Evolutionary conservation across 352 stramenopile species (phyloP).

Genomic region (Phytophthora nicotianae): DNA sequence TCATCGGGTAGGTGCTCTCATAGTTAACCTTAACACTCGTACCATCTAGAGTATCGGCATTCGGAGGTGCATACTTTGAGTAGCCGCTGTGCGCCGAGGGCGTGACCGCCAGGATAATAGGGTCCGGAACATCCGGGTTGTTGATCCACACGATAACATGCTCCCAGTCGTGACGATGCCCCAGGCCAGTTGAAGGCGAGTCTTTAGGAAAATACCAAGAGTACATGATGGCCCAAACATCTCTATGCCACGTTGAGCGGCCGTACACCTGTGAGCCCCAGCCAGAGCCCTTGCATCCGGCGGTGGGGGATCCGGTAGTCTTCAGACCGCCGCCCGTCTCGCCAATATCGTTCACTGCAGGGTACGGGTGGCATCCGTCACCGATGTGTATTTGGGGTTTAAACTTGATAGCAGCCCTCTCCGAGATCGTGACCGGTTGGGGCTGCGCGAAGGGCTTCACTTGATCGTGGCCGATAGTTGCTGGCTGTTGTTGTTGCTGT

Average conservation of each 20-base stretch:
- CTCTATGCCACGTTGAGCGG: conserved; percentile 16
- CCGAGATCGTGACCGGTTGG: conserved; percentile 6
- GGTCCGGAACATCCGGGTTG: too few species aligned
- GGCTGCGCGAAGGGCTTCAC: conserved; percentile 10
- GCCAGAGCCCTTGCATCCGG: conserved; percentile 28
- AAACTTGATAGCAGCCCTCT: conserved; percentile 9
- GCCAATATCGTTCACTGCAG: conserved; percentile 30
- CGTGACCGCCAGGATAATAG: too few species aligned
- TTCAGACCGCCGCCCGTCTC: conserved; percentile 20
- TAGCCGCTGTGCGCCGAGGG: too few species aligned
- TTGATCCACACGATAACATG: too few species aligned
- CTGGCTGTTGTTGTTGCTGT: background rate
- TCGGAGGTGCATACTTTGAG: too few species aligned
- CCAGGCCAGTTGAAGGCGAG: conserved; percentile 27
- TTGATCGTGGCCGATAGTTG: conserved; percentile 17
- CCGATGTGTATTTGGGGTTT: background rate
- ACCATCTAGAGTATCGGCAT: too few species aligned
- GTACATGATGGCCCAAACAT: background rate
- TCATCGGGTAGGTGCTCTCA: too few species aligned
- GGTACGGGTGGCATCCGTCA: conserved; percentile 8
- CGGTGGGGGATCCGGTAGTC: conserved; percentile 19
- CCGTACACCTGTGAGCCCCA: conserved; percentile 27
- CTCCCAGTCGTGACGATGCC: conserved; percentile 1
- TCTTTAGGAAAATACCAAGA: conserved; percentile 48
- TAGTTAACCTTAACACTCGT: too few species aligned